Percentiles rank a stretch among this genome's conserved stretches.
Evolutionary conservation across 768 basidiomycete species (phyloP).

Genomic region (Jaapia argillacea): DNA sequence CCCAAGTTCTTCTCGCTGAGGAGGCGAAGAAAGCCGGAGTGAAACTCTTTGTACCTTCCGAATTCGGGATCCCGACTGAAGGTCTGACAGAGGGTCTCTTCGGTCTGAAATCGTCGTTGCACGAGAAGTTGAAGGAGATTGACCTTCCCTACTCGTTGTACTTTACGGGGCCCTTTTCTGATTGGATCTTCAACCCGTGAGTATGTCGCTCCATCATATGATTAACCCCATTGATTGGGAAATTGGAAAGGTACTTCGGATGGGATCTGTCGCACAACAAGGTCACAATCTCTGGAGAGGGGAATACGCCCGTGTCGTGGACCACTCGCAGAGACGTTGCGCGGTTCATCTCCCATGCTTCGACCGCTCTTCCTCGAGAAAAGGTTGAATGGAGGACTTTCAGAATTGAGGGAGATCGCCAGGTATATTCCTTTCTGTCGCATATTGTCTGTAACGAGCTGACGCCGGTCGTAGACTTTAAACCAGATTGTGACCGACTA

Average conservation of each 20-base stretch:
- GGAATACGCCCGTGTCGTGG: slow-evolving; percentile 8
- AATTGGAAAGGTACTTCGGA: background rate
- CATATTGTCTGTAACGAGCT: background rate
- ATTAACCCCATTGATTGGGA: background rate
- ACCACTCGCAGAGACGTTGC: slow-evolving; percentile 11
- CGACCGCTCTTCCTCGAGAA: slow-evolving; percentile 8
- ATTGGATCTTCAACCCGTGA: slow-evolving; percentile 5
- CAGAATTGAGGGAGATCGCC: background rate
- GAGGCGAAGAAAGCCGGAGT: slow-evolving; percentile 17
- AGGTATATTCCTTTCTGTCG: slow-evolving; percentile 1
- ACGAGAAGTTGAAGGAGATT: slow-evolving; percentile 3
- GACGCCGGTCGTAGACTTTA: slow-evolving; percentile 1
- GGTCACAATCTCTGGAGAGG: slow-evolving; percentile 8
- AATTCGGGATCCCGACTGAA: slow-evolving; percentile 15
- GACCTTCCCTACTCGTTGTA: slow-evolving; percentile 7
- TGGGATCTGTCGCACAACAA: slow-evolving; percentile 1
- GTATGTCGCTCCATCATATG: background rate
- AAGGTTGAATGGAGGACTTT: slow-evolving; percentile 3
- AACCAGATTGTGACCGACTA: slow-evolving; percentile 11
- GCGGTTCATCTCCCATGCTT: slow-evolving; percentile 11
- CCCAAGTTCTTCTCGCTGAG: slow-evolving; percentile 9
- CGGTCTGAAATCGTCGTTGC: slow-evolving; percentile 1
- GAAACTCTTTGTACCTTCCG: slow-evolving; percentile 20
- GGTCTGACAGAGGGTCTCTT: slow-evolving; percentile 5
- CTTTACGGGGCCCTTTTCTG: slow-evolving; percentile 10